These are phyloP conservation scores for Rhizopogon salebrosus DNA, from an alignment of 768 basidiomycete genomes.

Conservation along the genomic window DNA sequence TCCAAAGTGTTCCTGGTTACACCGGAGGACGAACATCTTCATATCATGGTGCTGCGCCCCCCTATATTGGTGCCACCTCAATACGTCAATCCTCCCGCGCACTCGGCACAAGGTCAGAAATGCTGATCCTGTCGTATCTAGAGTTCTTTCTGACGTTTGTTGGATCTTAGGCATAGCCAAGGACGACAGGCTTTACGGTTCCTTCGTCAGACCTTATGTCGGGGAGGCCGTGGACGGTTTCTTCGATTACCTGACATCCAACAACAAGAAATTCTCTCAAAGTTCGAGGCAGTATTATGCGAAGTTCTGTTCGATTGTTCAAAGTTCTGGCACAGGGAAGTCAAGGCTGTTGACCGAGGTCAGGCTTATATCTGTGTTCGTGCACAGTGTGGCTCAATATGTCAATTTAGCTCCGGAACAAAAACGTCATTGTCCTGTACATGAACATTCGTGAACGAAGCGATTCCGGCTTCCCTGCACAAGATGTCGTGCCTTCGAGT, in stretches of 20 bases:
- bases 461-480: slow-evolving; percentile 10
- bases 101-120: neutral
- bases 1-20: too few species aligned
- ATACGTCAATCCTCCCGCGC: neutral
- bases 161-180: neutral
- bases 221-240: slow-evolving; percentile 11
- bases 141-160: neutral
- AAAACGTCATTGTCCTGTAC: slow-evolving; percentile 12
- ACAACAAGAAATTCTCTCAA: slow-evolving; percentile 1
- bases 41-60: too few species aligned
- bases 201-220: slow-evolving; percentile 1
- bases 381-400: neutral
- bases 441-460: slow-evolving; percentile 7
- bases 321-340: slow-evolving; percentile 18
- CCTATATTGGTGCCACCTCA: too few species aligned
- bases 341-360: slow-evolving; percentile 12
- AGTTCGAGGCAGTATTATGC: neutral
- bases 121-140: neutral
- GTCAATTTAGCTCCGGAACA: slow-evolving; percentile 6
- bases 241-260: slow-evolving; percentile 12
- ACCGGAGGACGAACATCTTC: too few species aligned
- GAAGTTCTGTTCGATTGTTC: slow-evolving; percentile 10
- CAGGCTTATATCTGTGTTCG: neutral
- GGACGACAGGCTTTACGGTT: neutral
- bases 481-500: slow-evolving; percentile 8